These are phyloP conservation scores for Lichina pygmaea DNA, from an alignment of 495 filamentous ascomycete species.

Conservation along the genomic window DNA sequence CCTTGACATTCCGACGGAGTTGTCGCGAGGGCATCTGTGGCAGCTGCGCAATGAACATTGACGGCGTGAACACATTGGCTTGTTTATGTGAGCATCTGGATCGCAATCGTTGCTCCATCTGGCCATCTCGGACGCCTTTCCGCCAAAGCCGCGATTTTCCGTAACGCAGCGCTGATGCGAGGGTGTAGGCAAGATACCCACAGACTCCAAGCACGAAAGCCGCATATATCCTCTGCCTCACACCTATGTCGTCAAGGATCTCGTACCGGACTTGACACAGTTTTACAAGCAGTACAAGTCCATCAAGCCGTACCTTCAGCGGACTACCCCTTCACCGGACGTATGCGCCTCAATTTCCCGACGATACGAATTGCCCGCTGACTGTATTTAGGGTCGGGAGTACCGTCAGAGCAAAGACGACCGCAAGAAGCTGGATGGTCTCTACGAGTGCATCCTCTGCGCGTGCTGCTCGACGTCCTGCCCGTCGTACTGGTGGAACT, in stretches of 20 bases:
- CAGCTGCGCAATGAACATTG: slow-evolving; percentile 98
- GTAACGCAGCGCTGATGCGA: neutral
- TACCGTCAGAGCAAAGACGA: slow-evolving; percentile 70
- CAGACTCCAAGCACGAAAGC: slow-evolving; percentile 47
- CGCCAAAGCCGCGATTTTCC: neutral
- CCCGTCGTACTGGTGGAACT: slow-evolving; percentile 99
- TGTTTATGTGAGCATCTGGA: slow-evolving; percentile 61
- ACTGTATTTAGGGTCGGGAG: slow-evolving; percentile 41
- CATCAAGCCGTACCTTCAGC: slow-evolving; percentile 93
- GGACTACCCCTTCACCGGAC: slow-evolving; percentile 47
- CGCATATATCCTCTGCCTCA: slow-evolving; percentile 97
- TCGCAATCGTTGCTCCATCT: too few relatives aligned
- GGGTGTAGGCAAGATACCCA: slow-evolving; percentile 64
- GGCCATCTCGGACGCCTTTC: neutral
- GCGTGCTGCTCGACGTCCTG: slow-evolving; percentile 97
- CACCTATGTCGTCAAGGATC: slow-evolving; percentile 97
- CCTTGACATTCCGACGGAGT: slow-evolving; percentile 78
- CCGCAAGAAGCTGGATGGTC: slow-evolving; percentile 85
- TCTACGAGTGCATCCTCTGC: slow-evolving; percentile 99
- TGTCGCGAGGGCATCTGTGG: slow-evolving; percentile 97
- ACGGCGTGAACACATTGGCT: slow-evolving; percentile 85
- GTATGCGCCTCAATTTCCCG: slow-evolving; percentile 21
- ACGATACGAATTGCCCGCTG: neutral
- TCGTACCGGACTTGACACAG: slow-evolving; percentile 86
- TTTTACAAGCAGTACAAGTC: slow-evolving; percentile 99